These are phyloP conservation scores for Saturnispora serradocipensis DNA, from an alignment of 805 yeast genomes.

Conservation along the genomic window DNA sequence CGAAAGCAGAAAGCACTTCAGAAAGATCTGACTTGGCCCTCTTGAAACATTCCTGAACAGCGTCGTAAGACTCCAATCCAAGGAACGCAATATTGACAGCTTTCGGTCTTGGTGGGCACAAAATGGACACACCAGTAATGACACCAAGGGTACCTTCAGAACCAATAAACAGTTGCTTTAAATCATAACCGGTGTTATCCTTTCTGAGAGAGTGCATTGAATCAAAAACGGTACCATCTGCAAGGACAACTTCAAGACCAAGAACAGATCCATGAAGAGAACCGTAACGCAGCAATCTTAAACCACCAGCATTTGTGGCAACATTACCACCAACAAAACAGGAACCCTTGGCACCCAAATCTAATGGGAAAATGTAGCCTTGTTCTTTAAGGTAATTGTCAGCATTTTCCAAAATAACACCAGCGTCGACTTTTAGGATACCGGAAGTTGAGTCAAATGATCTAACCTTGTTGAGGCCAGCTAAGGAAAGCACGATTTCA, in stretches of 20 bases:
- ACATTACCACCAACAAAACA: constrained; percentile 94
- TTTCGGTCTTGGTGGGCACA: constrained; percentile 84
- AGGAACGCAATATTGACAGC: constrained; percentile 82
- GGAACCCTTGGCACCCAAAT: constrained; percentile 93
- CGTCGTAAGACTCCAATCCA: constrained; percentile 71
- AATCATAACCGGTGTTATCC: constrained; percentile 92
- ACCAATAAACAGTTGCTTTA: constrained; percentile 88
- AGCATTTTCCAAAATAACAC: constrained; percentile 79
- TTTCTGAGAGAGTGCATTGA: constrained; percentile 82
- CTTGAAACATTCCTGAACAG: constrained; percentile 75
- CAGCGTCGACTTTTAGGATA: constrained; percentile 82
- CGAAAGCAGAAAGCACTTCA: constrained; percentile 87
- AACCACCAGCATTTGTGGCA: constrained; percentile 95
- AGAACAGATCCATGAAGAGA: constrained; percentile 86
- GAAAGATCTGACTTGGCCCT: constrained; percentile 70
- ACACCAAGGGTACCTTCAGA: constrained; percentile 89
- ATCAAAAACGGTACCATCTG: constrained; percentile 75
- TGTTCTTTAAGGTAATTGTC: constrained; percentile 66
- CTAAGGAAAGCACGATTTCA: constrained; percentile 67
- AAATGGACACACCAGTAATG: constrained; percentile 80
- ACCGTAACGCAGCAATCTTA: constrained; percentile 79
- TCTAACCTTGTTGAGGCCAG: constrained; percentile 67
- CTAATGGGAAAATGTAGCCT: constrained; percentile 90
- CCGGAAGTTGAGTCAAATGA: constrained; percentile 79
- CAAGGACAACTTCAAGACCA: constrained; percentile 87